phyloP scores from a whole-genome alignment of 495 filamentous ascomycete species.

The Neurospora sp. region DNA sequence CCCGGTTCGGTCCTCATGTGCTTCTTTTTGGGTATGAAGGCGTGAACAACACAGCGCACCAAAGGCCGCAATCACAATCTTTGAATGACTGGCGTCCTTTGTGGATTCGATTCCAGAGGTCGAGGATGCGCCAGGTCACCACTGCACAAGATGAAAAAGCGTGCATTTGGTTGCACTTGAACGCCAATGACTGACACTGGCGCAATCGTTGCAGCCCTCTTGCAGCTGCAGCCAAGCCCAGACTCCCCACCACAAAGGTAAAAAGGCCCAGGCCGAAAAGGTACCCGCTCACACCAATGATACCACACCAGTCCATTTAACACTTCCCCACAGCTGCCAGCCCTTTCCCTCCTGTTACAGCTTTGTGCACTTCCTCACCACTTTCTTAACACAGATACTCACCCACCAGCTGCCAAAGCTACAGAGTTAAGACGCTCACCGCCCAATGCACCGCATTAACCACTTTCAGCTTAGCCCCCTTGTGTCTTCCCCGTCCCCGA shows the following conservation, averaged over 20 bases:
- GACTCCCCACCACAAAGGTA: neutral
- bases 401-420: neutral
- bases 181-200: neutral
- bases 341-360: neutral
- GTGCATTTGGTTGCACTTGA: neutral
- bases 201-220: neutral
- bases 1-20: neutral
- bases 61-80: neutral
- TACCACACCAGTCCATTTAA: neutral
- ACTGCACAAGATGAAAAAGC: neutral
- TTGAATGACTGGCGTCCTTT: neutral
- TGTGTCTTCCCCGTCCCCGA: neutral
- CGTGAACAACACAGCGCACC: neutral
- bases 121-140: neutral
- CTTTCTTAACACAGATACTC: neutral
- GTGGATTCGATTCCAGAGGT: neutral
- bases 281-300: neutral
- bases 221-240: neutral
- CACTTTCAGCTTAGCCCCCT: neutral
- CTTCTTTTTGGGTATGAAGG: neutral
- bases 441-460: neutral
- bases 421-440: neutral
- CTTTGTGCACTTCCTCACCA: neutral
- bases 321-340: neutral
- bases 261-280: neutral